Evolutionary conservation across 768 basidiomycete species (phyloP).

Genomic region (Tulasnella sp.): DNA sequence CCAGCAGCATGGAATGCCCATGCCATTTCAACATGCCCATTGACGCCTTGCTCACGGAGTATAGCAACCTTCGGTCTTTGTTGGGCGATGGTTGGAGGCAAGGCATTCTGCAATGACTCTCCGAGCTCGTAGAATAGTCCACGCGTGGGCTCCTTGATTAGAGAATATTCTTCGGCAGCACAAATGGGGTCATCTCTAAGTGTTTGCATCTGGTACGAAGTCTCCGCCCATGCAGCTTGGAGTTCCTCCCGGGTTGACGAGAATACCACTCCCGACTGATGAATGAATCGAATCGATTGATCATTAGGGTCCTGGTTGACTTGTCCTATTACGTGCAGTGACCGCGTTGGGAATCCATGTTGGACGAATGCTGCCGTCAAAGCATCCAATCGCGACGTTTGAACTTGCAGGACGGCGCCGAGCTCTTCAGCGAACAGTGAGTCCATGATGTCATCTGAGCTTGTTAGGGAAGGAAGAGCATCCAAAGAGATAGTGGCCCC

Average conservation of each 20-base stretch:
- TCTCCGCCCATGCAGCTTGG: slow-evolving; percentile 90
- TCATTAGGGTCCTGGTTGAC: slow-evolving; percentile 50
- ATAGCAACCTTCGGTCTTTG: slow-evolving; percentile 86
- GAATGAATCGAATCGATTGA: slow-evolving; percentile 61
- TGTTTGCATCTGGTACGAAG: slow-evolving; percentile 86
- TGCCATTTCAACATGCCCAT: slow-evolving; percentile 97
- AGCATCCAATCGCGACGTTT: slow-evolving; percentile 51
- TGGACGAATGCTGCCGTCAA: slow-evolving; percentile 60
- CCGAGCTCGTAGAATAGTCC: slow-evolving; percentile 78
- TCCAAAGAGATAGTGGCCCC: slow-evolving; percentile 77
- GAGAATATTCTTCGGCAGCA: slow-evolving; percentile 76
- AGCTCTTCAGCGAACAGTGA: slow-evolving; percentile 94
- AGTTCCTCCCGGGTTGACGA: slow-evolving; percentile 61
- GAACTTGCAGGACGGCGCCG: slow-evolving; percentile 87
- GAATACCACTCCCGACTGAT: slow-evolving; percentile 54
- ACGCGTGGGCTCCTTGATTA: slow-evolving; percentile 59
- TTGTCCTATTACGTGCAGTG: slow-evolving; percentile 74
- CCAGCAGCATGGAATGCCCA: slow-evolving; percentile 95
- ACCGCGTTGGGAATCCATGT: slow-evolving; percentile 69
- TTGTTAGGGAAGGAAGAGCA: slow-evolving; percentile 42
- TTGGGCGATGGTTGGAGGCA: slow-evolving; percentile 27
- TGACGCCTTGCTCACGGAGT: slow-evolving; percentile 96
- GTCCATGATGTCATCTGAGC: slow-evolving; percentile 52
- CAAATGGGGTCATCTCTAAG: slow-evolving; percentile 76
- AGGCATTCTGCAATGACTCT: slow-evolving; percentile 44